Evolutionary conservation across 139 green algal genomes (phyloP), one percentile per base, ranked within the genome.

Genomic region (Tetradesmus lagerheimii): DNA sequence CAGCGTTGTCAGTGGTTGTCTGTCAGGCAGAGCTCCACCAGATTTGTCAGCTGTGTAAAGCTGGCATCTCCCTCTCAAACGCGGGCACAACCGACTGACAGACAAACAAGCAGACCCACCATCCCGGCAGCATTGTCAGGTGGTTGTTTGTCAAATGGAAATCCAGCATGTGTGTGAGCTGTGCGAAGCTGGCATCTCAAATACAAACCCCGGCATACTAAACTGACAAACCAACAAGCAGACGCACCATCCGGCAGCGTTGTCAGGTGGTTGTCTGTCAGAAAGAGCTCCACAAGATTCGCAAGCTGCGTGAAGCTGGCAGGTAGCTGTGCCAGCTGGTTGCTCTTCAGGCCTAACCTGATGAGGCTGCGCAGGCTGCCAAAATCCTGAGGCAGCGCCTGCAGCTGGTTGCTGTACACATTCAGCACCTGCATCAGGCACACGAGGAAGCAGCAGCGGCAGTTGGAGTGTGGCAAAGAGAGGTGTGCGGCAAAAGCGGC

Each of bases 61-160:
- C 57, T 89, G 37, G 67, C 47, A 27, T 93, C n/a, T n/a, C 43
- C n/a, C n/a, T n/a, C n/a, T n/a, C 43, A 50, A 50, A 8, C 43
- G 4, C n/a, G 4, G 4, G 43, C 43, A 50, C 43, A 50, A 4
- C 43, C n/a, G n/a, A 50, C 43, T 8, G 5, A 50, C 43, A 50
- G 43, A 4, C 43, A 50, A 8, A 50, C 4, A 4, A 8, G 50
- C 50, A 27, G 12, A 64, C 83, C 71, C 88, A 93, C 89, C 89
- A n/a, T 90, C 67, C n/a, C 0, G 96, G 96, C 57, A 98, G 92
- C 5, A 27, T 64, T 35, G 87, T 80, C n/a, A 98, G 92, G 23
- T 85, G 12, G 90, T 98, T 97, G 90, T 97, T 94, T 27, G 95
- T 96, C 34, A 96, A 76, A 81, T 96, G 96, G 14, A 97, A 89